phyloP scores from a whole-genome alignment of 805 yeast genomes.

The Suhomyces sp. region DNA sequence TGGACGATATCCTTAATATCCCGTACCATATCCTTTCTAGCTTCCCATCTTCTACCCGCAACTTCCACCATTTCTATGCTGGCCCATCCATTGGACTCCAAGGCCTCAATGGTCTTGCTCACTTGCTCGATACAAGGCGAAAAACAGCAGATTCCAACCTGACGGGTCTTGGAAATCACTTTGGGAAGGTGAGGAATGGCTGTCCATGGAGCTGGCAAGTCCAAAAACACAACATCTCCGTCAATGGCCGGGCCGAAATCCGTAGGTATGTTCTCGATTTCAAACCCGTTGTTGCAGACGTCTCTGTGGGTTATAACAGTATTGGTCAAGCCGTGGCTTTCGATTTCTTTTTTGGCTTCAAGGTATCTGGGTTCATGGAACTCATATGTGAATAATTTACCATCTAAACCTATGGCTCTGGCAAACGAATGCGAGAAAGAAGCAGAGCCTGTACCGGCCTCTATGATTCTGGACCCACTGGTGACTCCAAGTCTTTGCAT shows the following conservation, averaged over 20 bases:
- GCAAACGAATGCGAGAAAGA: conserved; percentile 92
- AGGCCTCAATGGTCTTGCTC: conserved; percentile 72
- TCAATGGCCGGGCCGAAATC: conserved; percentile 30
- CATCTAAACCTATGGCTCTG: conserved; percentile 61
- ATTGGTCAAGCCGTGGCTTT: conserved; percentile 62
- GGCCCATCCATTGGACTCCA: conserved; percentile 77
- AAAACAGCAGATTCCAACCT: conserved; percentile 84
- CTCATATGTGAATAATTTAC: conserved; percentile 79
- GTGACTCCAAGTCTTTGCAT: conserved; percentile 74
- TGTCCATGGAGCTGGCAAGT: conserved; percentile 95
- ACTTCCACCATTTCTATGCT: conserved; percentile 90
- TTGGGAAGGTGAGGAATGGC: conserved; percentile 74
- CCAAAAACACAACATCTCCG: conserved; percentile 80
- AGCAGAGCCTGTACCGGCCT: conserved; percentile 98
- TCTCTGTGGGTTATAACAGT: conserved; percentile 84
- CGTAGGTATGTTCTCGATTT: conserved; percentile 37
- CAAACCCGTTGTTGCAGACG: conserved; percentile 86
- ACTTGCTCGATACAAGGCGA: conserved; percentile 99
- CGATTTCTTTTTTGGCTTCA: conserved; percentile 78
- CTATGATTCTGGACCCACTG: conserved; percentile 78
- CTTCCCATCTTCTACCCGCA: conserved; percentile 81
- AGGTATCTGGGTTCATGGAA: conserved; percentile 81
- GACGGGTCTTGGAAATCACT: conserved; percentile 53
- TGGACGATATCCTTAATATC: conserved; percentile 72
- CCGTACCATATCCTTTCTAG: conserved; percentile 83